These are phyloP conservation scores for Paecilomyces sp. DNA, from an alignment of 2,329 filamentous ascomycete genomes.

Conservation along the genomic window DNA sequence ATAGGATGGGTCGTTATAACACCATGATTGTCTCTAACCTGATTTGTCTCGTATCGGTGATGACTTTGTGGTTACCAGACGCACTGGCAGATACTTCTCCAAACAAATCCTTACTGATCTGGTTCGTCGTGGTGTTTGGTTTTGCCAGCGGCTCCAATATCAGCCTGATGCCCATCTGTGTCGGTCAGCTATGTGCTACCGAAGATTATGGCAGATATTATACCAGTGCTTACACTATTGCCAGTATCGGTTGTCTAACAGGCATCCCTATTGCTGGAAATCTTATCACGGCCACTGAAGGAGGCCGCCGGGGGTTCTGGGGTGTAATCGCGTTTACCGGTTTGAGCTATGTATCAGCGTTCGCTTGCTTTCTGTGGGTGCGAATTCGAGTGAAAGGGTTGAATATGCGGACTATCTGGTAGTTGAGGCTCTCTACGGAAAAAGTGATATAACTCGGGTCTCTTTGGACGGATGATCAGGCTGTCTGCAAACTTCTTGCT, in stretches of 20 bases:
- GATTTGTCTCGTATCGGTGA: slow-evolving; percentile 15
- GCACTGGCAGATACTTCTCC: not conserved
- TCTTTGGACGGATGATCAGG: no score
- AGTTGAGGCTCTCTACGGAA: not conserved
- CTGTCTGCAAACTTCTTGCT: no score
- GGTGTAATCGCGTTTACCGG: slow-evolving; percentile 17
- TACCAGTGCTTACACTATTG: slow-evolving; percentile 43
- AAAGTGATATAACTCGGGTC: no score
- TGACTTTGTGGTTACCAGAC: slow-evolving; percentile 19
- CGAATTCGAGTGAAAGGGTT: slow-evolving; percentile 11
- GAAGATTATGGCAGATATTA: slow-evolving; percentile 72
- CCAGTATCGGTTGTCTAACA: slow-evolving; percentile 15
- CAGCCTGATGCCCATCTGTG: slow-evolving; percentile 66
- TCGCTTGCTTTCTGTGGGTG: slow-evolving; percentile 10
- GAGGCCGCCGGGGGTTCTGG: slow-evolving; percentile 17
- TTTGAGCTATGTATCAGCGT: slow-evolving; percentile 11
- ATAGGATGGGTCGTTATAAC: slow-evolving; percentile 20
- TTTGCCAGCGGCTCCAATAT: slow-evolving; percentile 69
- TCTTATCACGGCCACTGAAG: slow-evolving; percentile 10
- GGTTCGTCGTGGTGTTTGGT: slow-evolving; percentile 66
- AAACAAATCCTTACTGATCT: slow-evolving; percentile 28
- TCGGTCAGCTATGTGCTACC: slow-evolving; percentile 66
- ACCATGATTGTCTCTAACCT: slow-evolving; percentile 19
- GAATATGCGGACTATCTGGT: slow-evolving; percentile 9
- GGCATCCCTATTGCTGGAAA: slow-evolving; percentile 21